Evolutionary conservation across 768 basidiomycete genomes (phyloP).

Genomic region (Rhodotorula kratochvilovae): DNA sequence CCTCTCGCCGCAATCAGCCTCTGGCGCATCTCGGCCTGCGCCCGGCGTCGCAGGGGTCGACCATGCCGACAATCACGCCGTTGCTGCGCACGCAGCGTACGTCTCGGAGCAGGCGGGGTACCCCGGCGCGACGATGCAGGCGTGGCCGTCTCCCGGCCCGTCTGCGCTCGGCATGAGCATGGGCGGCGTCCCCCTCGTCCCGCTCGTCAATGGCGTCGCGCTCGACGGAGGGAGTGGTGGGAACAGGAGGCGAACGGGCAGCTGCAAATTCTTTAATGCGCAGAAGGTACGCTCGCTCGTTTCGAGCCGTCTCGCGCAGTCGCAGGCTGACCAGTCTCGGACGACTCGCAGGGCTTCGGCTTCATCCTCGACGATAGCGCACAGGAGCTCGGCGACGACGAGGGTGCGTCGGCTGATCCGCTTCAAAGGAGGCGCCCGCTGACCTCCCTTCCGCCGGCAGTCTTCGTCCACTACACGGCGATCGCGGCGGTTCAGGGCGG

Average conservation of each 20-base stretch:
- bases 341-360: conserved; percentile 23
- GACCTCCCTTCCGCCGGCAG: background rate
- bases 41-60: background rate
- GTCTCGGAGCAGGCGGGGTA: too few species aligned
- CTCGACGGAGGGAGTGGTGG: too few species aligned
- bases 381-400: conserved; percentile 11
- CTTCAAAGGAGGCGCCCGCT: background rate
- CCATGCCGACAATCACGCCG: background rate
- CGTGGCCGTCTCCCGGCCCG: background rate
- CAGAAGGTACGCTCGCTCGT: conserved; percentile 11
- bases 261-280: conserved; percentile 37
- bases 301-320: background rate
- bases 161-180: background rate
- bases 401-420: conserved; percentile 2
- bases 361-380: conserved; percentile 27
- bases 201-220: background rate
- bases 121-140: background rate
- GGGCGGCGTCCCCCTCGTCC: background rate
- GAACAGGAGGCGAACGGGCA: background rate
- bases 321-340: too few species aligned
- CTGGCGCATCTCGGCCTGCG: background rate
- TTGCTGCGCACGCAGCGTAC: too few species aligned
- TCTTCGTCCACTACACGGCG: conserved; percentile 35
- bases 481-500: conserved; percentile 19
- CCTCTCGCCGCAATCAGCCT: background rate